Percentiles rank a stretch among this genome's conserved stretches.
phyloP scores from a whole-genome alignment of 2,329 filamentous ascomycete species.

The Aspergillus persii region DNA sequence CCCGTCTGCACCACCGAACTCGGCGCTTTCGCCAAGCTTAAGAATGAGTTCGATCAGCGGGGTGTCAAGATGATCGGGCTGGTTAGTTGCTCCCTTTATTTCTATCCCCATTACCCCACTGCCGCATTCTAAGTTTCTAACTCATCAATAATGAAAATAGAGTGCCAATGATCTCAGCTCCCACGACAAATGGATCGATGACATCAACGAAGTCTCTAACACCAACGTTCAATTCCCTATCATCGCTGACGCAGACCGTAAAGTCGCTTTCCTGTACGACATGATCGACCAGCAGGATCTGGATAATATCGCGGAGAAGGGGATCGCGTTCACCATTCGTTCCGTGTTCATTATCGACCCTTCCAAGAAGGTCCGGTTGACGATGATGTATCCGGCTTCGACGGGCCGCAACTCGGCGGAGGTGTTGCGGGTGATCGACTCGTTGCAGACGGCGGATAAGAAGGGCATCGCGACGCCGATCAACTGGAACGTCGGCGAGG shows the following conservation, averaged over 20 bases:
- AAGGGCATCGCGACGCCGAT: constrained; percentile 85
- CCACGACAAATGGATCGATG: constrained; percentile 86
- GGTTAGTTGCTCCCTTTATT: constrained; percentile 29
- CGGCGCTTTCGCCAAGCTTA: constrained; percentile 87
- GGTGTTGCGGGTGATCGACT: constrained; percentile 76
- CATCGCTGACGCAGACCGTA: constrained; percentile 76
- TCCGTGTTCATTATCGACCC: constrained; percentile 96
- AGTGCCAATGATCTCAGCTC: constrained; percentile 78
- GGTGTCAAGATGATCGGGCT: constrained; percentile 90
- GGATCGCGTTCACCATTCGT: constrained; percentile 87
- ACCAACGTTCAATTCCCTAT: constrained; percentile 73
- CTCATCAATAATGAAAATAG: constrained; percentile 25
- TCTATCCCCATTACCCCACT: background rate
- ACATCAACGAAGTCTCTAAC: constrained; percentile 77
- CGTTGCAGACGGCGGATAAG: constrained; percentile 81
- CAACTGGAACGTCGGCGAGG: constrained; percentile 85
- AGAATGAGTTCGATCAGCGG: constrained; percentile 83
- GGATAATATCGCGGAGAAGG: constrained; percentile 61
- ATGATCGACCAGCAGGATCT: constrained; percentile 84
- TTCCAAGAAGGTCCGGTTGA: constrained; percentile 87
- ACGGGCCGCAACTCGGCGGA: constrained; percentile 81
- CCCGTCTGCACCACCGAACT: constrained; percentile 96
- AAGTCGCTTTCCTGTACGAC: constrained; percentile 74
- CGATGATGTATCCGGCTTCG: constrained; percentile 88
- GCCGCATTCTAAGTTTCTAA: background rate